These are phyloP conservation scores for Penicillium sumatraense DNA, from an alignment of 2,329 filamentous ascomycete genomes.

Conservation along the genomic window DNA sequence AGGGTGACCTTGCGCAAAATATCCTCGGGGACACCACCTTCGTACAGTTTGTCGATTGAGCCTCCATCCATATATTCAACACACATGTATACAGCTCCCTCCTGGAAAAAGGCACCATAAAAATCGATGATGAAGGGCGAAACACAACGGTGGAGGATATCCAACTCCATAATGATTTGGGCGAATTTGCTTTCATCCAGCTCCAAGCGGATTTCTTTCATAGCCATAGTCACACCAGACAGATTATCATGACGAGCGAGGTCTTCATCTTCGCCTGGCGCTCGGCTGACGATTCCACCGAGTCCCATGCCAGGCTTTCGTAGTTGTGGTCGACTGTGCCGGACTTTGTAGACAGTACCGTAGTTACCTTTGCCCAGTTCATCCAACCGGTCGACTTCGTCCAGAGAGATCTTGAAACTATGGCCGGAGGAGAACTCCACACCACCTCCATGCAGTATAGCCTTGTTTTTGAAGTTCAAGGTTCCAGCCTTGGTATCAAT, in stretches of 20 bases:
- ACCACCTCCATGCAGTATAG: constrained; percentile 83
- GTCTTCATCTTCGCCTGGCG: constrained; percentile 25
- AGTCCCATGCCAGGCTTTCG: constrained; percentile 64
- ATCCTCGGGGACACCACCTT: constrained; percentile 84
- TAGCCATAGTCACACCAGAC: constrained; percentile 85
- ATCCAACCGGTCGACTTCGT: constrained; percentile 90
- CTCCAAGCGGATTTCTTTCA: constrained; percentile 97
- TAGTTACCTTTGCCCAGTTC: constrained; percentile 98
- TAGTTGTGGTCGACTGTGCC: constrained; percentile 74
- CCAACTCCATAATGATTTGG: constrained; percentile 95
- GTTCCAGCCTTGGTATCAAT: constrained; percentile 92
- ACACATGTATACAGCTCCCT: constrained; percentile 98
- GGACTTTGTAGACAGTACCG: constrained; percentile 95
- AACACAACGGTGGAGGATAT: constrained; percentile 91
- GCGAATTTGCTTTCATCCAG: constrained; percentile 96
- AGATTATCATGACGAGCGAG: constrained; percentile 31
- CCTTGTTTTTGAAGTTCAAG: constrained; percentile 90
- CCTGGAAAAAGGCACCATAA: constrained; percentile 98
- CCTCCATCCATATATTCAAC: constrained; percentile 99
- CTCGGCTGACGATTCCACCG: constrained; percentile 60
- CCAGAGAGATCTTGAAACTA: constrained; percentile 90
- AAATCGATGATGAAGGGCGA: constrained; percentile 99
- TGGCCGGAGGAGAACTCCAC: constrained; percentile 91
- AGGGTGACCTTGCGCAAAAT: constrained; percentile 89
- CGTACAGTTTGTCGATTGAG: constrained; percentile 94